phyloP scores from a whole-genome alignment of 2,329 filamentous ascomycete genomes.

The Celoporthe dispersa region DNA sequence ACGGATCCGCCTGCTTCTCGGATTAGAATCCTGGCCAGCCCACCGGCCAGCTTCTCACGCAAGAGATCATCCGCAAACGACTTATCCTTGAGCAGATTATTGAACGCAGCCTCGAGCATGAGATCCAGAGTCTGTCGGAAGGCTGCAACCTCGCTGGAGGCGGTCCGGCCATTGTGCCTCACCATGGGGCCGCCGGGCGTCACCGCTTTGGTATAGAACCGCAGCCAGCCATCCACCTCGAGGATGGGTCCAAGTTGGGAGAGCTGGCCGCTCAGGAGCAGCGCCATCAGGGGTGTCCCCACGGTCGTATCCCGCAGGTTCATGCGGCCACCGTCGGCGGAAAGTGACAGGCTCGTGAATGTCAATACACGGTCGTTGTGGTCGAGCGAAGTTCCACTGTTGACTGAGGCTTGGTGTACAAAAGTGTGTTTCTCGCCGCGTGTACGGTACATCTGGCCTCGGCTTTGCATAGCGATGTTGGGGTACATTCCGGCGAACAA shows the following conservation, averaged over 20 bases:
- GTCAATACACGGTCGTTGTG: not conserved
- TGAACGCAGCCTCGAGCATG: constrained; percentile 18
- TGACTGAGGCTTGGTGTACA: constrained; percentile 21
- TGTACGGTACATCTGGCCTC: not conserved
- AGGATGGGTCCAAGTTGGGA: not conserved
- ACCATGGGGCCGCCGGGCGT: not conserved
- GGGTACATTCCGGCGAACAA: constrained; percentile 48
- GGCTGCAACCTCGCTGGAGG: not conserved
- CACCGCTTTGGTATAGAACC: not conserved
- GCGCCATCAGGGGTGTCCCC: constrained; percentile 10
- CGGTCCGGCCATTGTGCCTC: not conserved
- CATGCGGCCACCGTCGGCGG: not conserved
- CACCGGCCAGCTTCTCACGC: not conserved
- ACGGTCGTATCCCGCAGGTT: constrained; percentile 12
- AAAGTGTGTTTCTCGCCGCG: not conserved
- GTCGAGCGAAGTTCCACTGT: not conserved
- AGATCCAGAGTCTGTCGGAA: constrained; percentile 16
- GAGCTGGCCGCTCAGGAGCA: constrained; percentile 16
- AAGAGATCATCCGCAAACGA: not conserved
- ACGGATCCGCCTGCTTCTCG: not conserved
- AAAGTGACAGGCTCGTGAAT: constrained; percentile 15
- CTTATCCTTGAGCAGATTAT: constrained; percentile 2
- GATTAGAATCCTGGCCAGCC: constrained; percentile 5
- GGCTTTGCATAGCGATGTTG: constrained; percentile 42
- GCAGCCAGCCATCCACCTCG: constrained; percentile 21